Base-by-base conservation (phyloP, 179 eudicot species). In the Nepenthes alata region DNA sequence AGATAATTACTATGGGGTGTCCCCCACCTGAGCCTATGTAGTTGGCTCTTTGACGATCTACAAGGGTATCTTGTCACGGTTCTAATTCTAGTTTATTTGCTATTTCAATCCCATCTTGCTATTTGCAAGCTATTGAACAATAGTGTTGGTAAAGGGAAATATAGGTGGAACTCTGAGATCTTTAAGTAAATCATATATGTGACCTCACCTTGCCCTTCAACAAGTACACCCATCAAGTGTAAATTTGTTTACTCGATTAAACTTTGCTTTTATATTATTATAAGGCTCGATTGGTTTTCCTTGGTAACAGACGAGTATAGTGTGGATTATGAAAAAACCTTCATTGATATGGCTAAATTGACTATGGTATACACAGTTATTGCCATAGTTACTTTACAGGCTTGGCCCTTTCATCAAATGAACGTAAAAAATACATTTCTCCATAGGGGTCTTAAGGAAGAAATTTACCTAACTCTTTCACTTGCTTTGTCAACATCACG, bases 301-400 rank as follows among this genome's bases (percentile, higher is more conserved):
- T 36, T 3, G 11, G 25, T 1, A 14, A 5, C 0, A 14, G 10
- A 6, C 51, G 57, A 53, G 34, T 25, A 53, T 53, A 11, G 57
- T 25, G 11, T 53, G 3, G 35, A 53, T 11, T 9, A 45, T 54
- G 55, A 13, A 15, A 12, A 8, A 34, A 7, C 51, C 49, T 44
- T 59, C 13, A 5, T 47, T 36, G 35, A 13, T 56, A 60, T 64
- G 0, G 60, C 68, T 0, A 55, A 64, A 35, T 55, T 64, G 68
- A 64, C 60, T 13, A 49, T 37, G 0, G 48, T 66, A 36, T 38
- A 38, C 1, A 57, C 37, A 3, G 37, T 49, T 11, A 7, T 49
- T 2, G 49, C 44, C 8, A 36, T 66, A 12, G 37, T 49, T 2
- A 45, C 41, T n/a, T 57, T 57, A 2, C 55, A 36, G 14, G 34